Evolutionary conservation across 495 filamentous ascomycete species (phyloP), one percentile per base, ranked within the genome.

Genomic region (Neohortaea acidophila): DNA sequence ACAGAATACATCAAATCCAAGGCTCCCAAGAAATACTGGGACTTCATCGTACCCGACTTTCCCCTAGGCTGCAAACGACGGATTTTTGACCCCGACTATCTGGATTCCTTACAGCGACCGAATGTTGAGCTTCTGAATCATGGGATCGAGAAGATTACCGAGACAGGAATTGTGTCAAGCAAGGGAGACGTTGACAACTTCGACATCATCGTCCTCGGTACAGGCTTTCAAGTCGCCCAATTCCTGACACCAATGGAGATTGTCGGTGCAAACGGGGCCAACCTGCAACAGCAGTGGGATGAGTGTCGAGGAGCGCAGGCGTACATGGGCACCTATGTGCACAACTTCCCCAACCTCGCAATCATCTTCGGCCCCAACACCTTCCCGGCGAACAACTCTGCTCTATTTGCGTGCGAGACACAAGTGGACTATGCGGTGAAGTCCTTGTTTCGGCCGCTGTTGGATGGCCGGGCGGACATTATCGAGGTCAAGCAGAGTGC

Each of bases 271-370:
- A 29, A 38, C 0, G 58, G 58, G 0, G 43, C 47, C 28, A 46
- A 50, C 9, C 41, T 63, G n/a, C 18, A 54, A 6, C n/a, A 62
- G 23, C 59, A 65, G 29, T 64, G 60, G 61, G 38, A 54, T 5
- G 37, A 41, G 8, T 38, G 46, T 18, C 47, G 53, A 6, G 63
- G 63, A 1, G 49, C 59, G 10, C 56, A 55, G 34, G 63, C 61
- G 13, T 67, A 67, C 47, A 47, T 59, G 25, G 55, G 48, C 4
- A 47, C 51, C 1, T 40, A 38, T 12, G 29, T 67, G 6, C 49
- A 49, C 41, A 53, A 54, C n/a, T 65, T 62, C 38, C 63, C 63
- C 7, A 67, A 67, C 39, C 56, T 67, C 34, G 62, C 56, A 3
- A 30, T 65, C 21, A 21, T 62, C 0, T 47, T 47, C 52, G 63